A percentile compares a stretch with the other conserved stretches of the same genome.
Evolutionary conservation across 805 yeast genomes (phyloP).

Genomic region (Wickerhamia fluorescens): DNA sequence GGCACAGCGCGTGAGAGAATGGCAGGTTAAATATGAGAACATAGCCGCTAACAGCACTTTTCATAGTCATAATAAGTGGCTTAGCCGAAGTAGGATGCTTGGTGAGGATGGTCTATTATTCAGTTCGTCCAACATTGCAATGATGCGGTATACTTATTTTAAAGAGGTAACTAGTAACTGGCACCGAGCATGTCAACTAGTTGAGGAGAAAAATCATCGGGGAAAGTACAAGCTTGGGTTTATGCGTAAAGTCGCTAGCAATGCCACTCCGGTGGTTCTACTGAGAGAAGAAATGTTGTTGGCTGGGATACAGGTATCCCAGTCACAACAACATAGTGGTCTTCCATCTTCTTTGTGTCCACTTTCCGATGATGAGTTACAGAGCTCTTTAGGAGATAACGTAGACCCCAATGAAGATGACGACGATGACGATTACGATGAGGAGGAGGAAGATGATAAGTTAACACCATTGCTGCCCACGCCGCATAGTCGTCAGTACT

Average conservation of each 20-base stretch:
- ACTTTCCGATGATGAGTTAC: too few species aligned
- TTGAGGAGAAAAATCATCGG: not conserved
- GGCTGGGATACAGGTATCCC: not conserved
- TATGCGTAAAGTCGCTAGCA: not conserved
- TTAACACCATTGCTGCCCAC: too few species aligned
- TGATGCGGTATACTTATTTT: not conserved
- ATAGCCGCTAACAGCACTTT: not conserved
- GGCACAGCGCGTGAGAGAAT: not conserved
- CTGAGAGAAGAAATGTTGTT: not conserved
- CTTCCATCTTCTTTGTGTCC: not conserved
- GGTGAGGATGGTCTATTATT: not conserved
- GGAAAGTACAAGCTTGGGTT: not conserved
- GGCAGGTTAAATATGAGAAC: not conserved
- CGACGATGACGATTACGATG: not conserved
- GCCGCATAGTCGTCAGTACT: too few species aligned
- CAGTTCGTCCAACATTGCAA: not conserved
- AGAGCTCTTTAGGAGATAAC: too few species aligned
- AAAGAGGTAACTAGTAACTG: not conserved
- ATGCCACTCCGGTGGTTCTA: not conserved
- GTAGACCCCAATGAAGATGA: too few species aligned
- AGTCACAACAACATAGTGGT: not conserved
- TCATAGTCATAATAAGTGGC: not conserved
- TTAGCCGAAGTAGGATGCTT: not conserved
- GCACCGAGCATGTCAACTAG: not conserved
- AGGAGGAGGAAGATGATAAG: too few species aligned